These are phyloP conservation scores for Daedalea quercina DNA, from an alignment of 768 basidiomycete species.

Conservation along the genomic window DNA sequence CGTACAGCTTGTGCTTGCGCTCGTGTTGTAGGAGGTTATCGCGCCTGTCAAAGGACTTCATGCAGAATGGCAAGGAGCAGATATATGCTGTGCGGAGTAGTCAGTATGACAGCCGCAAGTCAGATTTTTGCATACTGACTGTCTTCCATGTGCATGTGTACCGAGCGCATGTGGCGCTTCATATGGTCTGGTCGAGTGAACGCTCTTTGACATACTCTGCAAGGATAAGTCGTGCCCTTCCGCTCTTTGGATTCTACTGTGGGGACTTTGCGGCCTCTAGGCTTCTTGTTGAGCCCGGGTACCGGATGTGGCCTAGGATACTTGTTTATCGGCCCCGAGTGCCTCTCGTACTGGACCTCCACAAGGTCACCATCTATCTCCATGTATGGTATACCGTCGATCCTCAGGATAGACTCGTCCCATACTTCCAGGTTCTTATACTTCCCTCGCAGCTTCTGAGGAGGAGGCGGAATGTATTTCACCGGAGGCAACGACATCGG, in stretches of 20 bases:
- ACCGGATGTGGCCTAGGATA: slow-evolving; percentile 24
- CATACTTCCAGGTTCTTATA: background rate
- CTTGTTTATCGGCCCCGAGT: background rate
- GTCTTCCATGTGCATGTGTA: slow-evolving; percentile 71
- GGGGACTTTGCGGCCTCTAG: slow-evolving; percentile 43
- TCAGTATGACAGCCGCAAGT: no score
- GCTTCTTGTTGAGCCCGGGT: slow-evolving; percentile 44
- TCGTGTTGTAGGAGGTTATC: slow-evolving; percentile 78
- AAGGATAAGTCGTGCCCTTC: slow-evolving; percentile 47
- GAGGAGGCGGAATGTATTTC: background rate
- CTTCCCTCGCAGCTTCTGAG: background rate
- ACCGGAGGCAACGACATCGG: slow-evolving; percentile 7
- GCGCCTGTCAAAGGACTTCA: slow-evolving; percentile 62
- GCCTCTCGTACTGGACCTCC: background rate
- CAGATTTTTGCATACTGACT: slow-evolving; percentile 41
- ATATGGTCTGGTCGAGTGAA: slow-evolving; percentile 78
- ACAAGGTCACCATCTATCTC: background rate
- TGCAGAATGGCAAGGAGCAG: slow-evolving; percentile 60
- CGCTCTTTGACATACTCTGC: slow-evolving; percentile 72
- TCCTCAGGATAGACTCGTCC: background rate
- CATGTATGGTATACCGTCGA: background rate
- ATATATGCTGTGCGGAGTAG: slow-evolving; percentile 39
- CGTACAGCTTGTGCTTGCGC: slow-evolving; percentile 42
- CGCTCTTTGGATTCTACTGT: slow-evolving; percentile 18
- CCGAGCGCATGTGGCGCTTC: slow-evolving; percentile 72